phyloP scores from a whole-genome alignment of 2,329 filamentous ascomycete genomes.

The Clonostachys rosea region DNA sequence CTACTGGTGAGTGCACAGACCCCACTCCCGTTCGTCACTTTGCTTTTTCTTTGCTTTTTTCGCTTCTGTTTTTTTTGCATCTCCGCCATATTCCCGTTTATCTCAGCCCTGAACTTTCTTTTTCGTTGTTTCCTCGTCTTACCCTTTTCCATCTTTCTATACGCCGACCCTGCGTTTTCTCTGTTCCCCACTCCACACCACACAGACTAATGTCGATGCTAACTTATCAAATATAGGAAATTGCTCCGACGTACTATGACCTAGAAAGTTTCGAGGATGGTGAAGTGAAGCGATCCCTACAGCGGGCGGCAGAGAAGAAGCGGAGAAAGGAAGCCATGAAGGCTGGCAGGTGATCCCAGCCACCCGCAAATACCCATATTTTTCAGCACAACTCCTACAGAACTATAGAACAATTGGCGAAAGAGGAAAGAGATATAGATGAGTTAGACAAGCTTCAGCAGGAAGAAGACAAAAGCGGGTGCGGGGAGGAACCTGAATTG shows the following conservation, averaged over 20 bases:
- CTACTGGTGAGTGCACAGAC: conserved; percentile 59
- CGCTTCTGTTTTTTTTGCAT: not conserved
- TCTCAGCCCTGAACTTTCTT: not conserved
- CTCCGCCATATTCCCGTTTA: not conserved
- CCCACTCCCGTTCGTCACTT: conserved; percentile 2
- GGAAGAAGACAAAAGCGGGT: too few species aligned
- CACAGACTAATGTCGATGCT: too few species aligned
- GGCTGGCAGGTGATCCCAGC: conserved; percentile 29
- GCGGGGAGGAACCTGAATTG: too few species aligned
- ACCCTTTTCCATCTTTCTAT: not conserved
- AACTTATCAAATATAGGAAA: conserved; percentile 57
- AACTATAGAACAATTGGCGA: too few species aligned
- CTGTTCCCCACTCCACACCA: not conserved
- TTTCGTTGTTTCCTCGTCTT: not conserved
- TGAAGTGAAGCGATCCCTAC: conserved; percentile 70
- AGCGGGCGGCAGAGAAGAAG: conserved; percentile 54
- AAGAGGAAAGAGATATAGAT: too few species aligned
- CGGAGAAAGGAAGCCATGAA: conserved; percentile 54
- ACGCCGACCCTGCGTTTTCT: not conserved
- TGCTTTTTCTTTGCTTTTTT: not conserved
- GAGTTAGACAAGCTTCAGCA: too few species aligned
- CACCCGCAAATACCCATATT: not conserved
- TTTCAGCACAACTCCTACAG: not conserved
- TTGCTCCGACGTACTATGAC: conserved; percentile 91
- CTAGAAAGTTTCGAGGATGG: conserved; percentile 77